A percentile compares a stretch with the other conserved stretches of the same genome.
phyloP scores from a whole-genome alignment of 2,329 filamentous ascomycete species.

The Penicillium sp. region DNA sequence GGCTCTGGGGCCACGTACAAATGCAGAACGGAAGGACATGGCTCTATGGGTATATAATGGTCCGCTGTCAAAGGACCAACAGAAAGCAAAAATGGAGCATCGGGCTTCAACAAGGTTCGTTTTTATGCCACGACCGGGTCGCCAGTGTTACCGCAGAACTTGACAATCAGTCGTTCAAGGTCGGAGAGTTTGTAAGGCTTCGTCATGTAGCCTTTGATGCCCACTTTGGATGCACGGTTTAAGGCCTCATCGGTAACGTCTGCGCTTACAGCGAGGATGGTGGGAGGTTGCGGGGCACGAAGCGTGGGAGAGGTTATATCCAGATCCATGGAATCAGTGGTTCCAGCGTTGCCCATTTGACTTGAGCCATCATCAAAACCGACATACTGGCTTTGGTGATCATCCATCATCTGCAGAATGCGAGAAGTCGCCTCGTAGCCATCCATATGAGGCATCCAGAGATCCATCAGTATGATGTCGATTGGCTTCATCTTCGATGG shows the following conservation, averaged over 20 bases:
- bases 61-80: conserved; percentile 1
- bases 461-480: conserved; percentile 66
- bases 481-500: conserved; percentile 43
- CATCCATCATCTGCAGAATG: conserved; percentile 54
- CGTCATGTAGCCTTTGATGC: conserved; percentile 65
- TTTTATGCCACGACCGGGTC: not conserved
- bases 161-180: conserved; percentile 56
- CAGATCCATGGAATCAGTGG: conserved; percentile 16
- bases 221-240: conserved; percentile 56
- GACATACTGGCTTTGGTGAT: conserved; percentile 27
- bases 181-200: conserved; percentile 63
- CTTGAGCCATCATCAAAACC: conserved; percentile 9
- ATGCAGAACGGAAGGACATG: not conserved
- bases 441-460: conserved; percentile 73
- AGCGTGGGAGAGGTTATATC: conserved; percentile 6
- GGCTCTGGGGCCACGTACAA: conserved; percentile 1
- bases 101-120: not conserved
- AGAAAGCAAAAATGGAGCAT: not conserved
- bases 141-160: conserved; percentile 38
- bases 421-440: conserved; percentile 64
- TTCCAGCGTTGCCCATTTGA: conserved; percentile 10
- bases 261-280: conserved; percentile 60
- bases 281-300: conserved; percentile 41
- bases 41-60: conserved; percentile 15
- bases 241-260: conserved; percentile 63